Evolutionary conservation across 2,329 filamentous ascomycete genomes (phyloP).

Genomic region (Xylaria sp.): DNA sequence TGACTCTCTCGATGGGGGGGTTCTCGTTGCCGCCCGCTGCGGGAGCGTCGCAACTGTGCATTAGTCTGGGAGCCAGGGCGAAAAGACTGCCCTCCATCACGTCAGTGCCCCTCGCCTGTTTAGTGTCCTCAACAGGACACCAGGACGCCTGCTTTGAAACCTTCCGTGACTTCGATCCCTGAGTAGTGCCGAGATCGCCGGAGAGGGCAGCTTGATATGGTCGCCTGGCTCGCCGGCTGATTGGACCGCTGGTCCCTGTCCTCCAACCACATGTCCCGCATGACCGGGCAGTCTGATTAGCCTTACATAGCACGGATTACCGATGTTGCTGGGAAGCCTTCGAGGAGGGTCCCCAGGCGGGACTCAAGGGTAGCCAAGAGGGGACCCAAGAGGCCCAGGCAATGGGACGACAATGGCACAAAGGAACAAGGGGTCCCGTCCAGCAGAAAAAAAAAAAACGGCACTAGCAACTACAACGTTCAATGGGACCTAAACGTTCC

Average conservation of each 20-base stretch:
- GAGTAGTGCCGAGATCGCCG: conserved; percentile 27
- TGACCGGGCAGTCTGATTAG: conserved; percentile 19
- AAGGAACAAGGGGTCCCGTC: conserved; percentile 6
- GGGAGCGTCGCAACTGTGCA: conserved; percentile 24
- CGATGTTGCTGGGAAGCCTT: conserved; percentile 1
- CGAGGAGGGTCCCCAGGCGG: no score
- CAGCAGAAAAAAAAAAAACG: no score
- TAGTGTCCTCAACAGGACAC: conserved; percentile 14
- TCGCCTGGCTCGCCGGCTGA: conserved; percentile 12
- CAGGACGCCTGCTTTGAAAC: background rate
- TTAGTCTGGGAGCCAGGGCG: conserved; percentile 22
- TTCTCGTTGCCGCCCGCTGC: conserved; percentile 15
- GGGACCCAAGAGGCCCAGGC: background rate
- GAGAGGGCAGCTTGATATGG: conserved; percentile 22
- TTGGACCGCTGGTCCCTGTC: conserved; percentile 18
- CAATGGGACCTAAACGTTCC: conserved; percentile 32
- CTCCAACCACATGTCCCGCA: conserved; percentile 30
- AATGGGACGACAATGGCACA: background rate
- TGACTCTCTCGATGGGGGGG: background rate
- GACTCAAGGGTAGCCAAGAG: no score
- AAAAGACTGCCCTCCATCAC: conserved; percentile 8
- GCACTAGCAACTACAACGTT: conserved; percentile 30
- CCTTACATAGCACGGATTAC: conserved; percentile 14
- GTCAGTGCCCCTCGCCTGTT: conserved; percentile 2
- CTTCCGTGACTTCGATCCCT: conserved; percentile 19